These are phyloP conservation scores for Pseudoturritis turrita DNA, from an alignment of 345 rosid genomes.

Conservation along the genomic window DNA sequence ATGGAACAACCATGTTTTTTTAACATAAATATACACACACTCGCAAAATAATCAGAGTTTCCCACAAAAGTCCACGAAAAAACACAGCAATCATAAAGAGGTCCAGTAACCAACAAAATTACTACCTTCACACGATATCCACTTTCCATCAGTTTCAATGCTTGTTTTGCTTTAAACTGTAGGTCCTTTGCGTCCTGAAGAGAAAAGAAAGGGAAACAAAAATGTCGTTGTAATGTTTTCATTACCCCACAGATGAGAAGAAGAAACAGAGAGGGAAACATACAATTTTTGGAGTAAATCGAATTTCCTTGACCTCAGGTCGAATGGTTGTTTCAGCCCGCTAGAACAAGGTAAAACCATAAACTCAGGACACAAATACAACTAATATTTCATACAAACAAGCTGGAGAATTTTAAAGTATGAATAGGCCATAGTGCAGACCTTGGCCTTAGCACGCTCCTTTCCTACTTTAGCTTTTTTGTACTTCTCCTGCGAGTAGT, in stretches of 20 bases:
- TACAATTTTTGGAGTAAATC: constrained; percentile 74
- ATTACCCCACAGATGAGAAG: background rate
- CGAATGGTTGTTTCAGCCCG: constrained; percentile 25
- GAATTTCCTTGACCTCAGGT: constrained; percentile 59
- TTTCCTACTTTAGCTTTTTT: constrained; percentile 29
- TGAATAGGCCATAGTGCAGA: constrained; percentile 5
- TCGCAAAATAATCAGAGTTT: background rate
- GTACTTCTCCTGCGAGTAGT: constrained; percentile 28
- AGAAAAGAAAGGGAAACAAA: background rate
- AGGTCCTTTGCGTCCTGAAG: constrained; percentile 79
- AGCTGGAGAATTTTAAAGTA: background rate
- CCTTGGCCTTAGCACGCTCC: constrained; percentile 38
- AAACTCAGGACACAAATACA: constrained; percentile 6
- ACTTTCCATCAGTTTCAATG: constrained; percentile 60
- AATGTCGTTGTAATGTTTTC: background rate
- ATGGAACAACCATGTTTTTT: background rate
- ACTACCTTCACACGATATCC: constrained; percentile 92
- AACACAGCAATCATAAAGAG: background rate
- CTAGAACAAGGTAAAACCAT: constrained; percentile 14
- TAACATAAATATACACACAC: background rate
- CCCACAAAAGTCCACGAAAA: background rate
- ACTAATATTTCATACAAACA: background rate
- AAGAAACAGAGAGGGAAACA: constrained; percentile 22
- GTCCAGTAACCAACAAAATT: background rate
- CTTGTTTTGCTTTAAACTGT: constrained; percentile 60